These are phyloP conservation scores for Aspergillus conjunctus DNA, from an alignment of 495 filamentous ascomycete species.

Conservation along the genomic window DNA sequence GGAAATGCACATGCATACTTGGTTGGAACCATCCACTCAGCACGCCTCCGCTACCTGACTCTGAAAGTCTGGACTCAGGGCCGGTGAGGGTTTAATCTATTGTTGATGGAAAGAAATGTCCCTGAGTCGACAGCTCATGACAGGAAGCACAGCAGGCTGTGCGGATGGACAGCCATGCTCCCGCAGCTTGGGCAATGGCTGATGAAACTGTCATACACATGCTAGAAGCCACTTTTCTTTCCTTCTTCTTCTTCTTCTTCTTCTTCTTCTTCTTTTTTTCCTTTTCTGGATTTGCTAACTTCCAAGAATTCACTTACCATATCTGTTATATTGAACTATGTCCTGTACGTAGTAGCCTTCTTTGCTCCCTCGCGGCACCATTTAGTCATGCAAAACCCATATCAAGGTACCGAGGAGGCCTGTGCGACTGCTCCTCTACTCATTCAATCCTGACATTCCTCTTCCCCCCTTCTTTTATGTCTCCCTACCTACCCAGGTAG, in stretches of 20 bases:
- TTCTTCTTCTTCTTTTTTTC: no score
- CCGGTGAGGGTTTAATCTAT: background rate
- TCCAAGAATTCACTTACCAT: no score
- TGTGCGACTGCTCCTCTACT: no score
- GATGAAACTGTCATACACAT: background rate
- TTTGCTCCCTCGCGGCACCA: no score
- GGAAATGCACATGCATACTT: slow-evolving; percentile 8
- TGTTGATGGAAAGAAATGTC: background rate
- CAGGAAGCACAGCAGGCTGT: background rate
- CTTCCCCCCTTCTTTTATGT: background rate
- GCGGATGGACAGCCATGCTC: background rate
- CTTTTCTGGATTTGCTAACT: no score
- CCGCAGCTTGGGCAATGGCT: background rate
- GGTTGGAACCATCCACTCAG: background rate
- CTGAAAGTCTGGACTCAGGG: slow-evolving; percentile 2
- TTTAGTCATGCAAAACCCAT: no score
- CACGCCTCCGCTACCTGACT: background rate
- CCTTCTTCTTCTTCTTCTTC: no score
- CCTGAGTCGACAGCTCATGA: background rate
- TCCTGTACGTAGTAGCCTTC: no score
- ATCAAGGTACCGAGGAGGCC: no score
- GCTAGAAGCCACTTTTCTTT: background rate
- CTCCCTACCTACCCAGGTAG: background rate
- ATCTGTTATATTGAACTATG: no score
- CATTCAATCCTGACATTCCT: background rate